Percentiles rank a stretch among this genome's conserved stretches.
phyloP scores from a whole-genome alignment of 139 green algal species.

The Picochlorum sp. region DNA sequence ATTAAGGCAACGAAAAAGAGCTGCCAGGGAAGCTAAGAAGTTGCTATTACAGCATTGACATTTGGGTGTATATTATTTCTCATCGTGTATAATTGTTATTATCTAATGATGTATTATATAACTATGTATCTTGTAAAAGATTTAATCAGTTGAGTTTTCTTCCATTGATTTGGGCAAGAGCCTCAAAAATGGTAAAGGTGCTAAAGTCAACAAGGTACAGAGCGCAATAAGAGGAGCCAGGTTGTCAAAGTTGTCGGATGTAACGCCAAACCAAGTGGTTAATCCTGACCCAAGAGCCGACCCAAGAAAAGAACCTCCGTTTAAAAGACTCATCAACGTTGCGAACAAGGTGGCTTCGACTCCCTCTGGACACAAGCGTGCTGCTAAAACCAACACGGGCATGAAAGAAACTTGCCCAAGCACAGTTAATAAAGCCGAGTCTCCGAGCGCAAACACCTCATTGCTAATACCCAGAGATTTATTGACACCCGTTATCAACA shows the following conservation, averaged over 20 bases:
- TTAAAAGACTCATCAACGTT: constrained; percentile 87
- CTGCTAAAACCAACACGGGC: constrained; percentile 91
- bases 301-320: constrained; percentile 58
- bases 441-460: constrained; percentile 84
- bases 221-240: constrained; percentile 43
- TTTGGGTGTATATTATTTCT: no score
- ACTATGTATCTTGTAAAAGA: no score
- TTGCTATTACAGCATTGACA: neutral
- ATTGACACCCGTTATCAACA: constrained; percentile 59
- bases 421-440: constrained; percentile 84
- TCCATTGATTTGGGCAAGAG: constrained; percentile 30
- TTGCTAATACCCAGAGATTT: constrained; percentile 51
- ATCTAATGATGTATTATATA: no score
- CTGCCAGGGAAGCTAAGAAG: neutral
- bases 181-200: constrained; percentile 43
- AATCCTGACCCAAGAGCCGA: constrained; percentile 51
- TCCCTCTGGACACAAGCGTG: constrained; percentile 52
- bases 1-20: neutral
- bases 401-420: constrained; percentile 87
- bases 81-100: no score
- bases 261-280: constrained; percentile 60
- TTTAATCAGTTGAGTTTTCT: neutral
- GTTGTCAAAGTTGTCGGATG: constrained; percentile 57
- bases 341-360: constrained; percentile 97
- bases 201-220: constrained; percentile 40